Conservation (phyloP, 257 asterid genomes). For the Orobanche coerulescens region DNA sequence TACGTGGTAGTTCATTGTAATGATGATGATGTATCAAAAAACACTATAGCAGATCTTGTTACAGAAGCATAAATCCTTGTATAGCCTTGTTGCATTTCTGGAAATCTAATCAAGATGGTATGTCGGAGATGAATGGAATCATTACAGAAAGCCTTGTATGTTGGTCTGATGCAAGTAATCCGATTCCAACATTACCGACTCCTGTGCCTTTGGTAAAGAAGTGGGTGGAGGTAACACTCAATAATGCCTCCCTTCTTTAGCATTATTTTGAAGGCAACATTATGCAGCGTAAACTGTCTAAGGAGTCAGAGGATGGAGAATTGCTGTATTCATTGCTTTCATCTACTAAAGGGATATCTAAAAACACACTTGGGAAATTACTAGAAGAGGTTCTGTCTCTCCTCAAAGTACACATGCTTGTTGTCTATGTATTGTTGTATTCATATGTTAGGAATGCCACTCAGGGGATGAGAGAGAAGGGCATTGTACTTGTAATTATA, state of each 20-base stretch:
- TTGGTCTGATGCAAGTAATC: conserved; percentile 56
- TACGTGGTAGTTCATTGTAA: conserved; percentile 44
- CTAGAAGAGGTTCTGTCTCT: conserved; percentile 60
- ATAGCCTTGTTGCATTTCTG: conserved; percentile 55
- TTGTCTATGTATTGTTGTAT: conserved; percentile 16
- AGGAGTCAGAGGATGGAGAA: conserved; percentile 34
- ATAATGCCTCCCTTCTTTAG: conserved; percentile 13
- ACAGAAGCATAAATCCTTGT: conserved; percentile 64
- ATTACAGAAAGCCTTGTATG: conserved; percentile 52
- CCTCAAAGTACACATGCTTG: conserved; percentile 5
- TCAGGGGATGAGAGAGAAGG: too few species aligned
- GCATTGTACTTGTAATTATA: too few species aligned
- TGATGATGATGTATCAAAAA: conserved; percentile 35
- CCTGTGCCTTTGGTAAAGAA: conserved; percentile 55
- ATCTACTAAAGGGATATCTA: conserved; percentile 42
- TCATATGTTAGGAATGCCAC: too few species aligned
- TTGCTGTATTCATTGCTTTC: conserved; percentile 53
- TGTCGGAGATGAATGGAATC: conserved; percentile 31
- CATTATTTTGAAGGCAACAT: conserved; percentile 10
- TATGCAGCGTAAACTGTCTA: conserved; percentile 34
- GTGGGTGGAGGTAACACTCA: conserved; percentile 69
- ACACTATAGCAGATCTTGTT: conserved; percentile 37
- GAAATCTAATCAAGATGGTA: conserved; percentile 39
- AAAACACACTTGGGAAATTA: conserved; percentile 47
- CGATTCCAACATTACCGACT: conserved; percentile 42